Base-by-base conservation (phyloP, 2,329 filamentous ascomycete species). In the Pyrenophora tritici-repentis region DNA sequence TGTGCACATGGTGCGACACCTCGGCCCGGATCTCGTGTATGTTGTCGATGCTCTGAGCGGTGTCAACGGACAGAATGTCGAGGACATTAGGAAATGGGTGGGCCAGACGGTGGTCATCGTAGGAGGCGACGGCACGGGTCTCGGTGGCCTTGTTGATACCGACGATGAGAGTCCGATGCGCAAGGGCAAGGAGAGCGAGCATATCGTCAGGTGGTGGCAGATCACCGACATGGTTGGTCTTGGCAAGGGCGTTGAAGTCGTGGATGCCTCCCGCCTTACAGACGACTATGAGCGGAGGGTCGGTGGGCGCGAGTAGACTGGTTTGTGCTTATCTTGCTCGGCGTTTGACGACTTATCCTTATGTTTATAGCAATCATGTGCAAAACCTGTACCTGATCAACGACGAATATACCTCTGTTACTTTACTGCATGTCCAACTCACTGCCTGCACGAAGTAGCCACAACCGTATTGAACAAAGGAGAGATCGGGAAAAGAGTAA, bases 211-310 rank as follows among this genome's bases (percentile, higher is more conserved):
- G 53, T 93, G 90, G 90, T 94, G 88, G 87, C 86, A 91, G 73
- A 81, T 83, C 46, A 85, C 91, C 49, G 88, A 91, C 37, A 84
- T 90, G 52, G 91, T 95, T 18, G 92, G 93, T 2, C 80, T 92
- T 50, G 93, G 93, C 13, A 88, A 94, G 68, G 90, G 91, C 3
- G 86, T 97, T 22, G 86, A 96, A 33, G 86, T 97, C 14, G 91
- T 97, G 3, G 93, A 97, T 72, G 88, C 87, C 26, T 80, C 87
- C 58, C 82, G 90, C 42, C 83, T 96, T 14, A 86, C 88, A 43
- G 92, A 97, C 63, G 93, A 97, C 74, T 97, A 91, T 88, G 81
- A 82, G 56, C 85, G 89, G 68, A 82, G 93, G 54, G 85, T 95
- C 50, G 86, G 86, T 67, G 89, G 89, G 4, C 62, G 71, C 36